Conservation (phyloP, 345 rosid species). For the Eucalyptus erythrocorys region DNA sequence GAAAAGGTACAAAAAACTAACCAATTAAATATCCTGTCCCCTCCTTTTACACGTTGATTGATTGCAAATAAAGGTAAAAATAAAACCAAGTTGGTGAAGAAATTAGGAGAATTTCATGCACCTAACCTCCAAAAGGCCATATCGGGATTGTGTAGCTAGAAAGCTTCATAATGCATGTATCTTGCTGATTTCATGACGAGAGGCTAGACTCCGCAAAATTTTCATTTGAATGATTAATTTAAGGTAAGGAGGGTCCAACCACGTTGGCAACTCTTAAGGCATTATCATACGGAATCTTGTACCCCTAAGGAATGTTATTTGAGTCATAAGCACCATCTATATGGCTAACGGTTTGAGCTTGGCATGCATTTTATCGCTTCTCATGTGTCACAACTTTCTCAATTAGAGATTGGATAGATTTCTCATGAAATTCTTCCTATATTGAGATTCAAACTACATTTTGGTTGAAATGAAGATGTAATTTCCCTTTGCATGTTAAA, state of each 20-base stretch:
- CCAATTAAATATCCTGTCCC: neutral
- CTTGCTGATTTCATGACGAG: neutral
- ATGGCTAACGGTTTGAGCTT: neutral
- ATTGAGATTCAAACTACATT: neutral
- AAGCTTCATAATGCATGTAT: neutral
- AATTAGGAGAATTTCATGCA: neutral
- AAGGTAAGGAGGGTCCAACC: neutral
- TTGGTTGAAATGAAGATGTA: neutral
- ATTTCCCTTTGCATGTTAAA: neutral
- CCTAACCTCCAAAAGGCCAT: neutral
- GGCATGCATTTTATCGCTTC: neutral
- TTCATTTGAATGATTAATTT: neutral
- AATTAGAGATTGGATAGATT: neutral
- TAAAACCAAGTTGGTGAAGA: neutral
- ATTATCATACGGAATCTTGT: neutral
- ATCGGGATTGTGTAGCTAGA: neutral
- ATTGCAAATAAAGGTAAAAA: neutral
- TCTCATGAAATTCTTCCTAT: neutral
- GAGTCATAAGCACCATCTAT: neutral
- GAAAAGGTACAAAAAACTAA: neutral
- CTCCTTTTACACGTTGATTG: neutral
- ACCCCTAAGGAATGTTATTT: neutral
- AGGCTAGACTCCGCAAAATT: neutral
- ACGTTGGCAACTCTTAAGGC: neutral
- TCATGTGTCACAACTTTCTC: neutral